A percentile compares a stretch with the other conserved stretches of the same genome.
phyloP scores from a whole-genome alignment of 208 protist species.

The Acanthamoeba sp. region DNA sequence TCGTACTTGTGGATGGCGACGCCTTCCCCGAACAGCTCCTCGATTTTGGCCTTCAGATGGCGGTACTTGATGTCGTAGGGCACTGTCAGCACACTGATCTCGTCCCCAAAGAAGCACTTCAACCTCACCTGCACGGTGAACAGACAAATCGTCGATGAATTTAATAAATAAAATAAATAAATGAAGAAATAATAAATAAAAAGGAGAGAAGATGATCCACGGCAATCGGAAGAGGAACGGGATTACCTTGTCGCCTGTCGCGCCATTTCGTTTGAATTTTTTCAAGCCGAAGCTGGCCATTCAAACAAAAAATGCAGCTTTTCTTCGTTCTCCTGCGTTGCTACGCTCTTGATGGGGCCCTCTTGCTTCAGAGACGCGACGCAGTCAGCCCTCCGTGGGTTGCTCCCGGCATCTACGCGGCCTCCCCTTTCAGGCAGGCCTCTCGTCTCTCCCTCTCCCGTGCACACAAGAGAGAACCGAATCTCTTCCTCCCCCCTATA shows the following conservation, averaged over 20 bases:
- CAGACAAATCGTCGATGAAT: too few relatives aligned
- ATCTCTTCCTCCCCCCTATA: too few relatives aligned
- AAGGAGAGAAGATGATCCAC: neutral
- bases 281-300: conserved; percentile 16
- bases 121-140: neutral
- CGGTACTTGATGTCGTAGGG: conserved; percentile 42
- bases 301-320: neutral
- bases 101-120: conserved; percentile 19
- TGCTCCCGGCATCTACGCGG: too few relatives aligned
- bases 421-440: too few relatives aligned
- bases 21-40: conserved; percentile 24
- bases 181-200: neutral
- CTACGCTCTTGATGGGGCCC: neutral
- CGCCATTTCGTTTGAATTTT: neutral
- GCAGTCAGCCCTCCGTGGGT: too few relatives aligned
- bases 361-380: too few relatives aligned
- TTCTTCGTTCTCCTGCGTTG: neutral
- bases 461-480: too few relatives aligned
- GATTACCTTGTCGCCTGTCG: neutral
- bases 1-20: conserved; percentile 56
- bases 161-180: neutral
- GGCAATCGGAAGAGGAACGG: too few relatives aligned
- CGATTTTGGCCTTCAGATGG: neutral
- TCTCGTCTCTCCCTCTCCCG: too few relatives aligned
- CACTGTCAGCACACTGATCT: conserved; percentile 55